Percentiles rank a stretch among this genome's conserved stretches.
phyloP scores from a whole-genome alignment of 805 yeast genomes.

The Candida qinlingensis region DNA sequence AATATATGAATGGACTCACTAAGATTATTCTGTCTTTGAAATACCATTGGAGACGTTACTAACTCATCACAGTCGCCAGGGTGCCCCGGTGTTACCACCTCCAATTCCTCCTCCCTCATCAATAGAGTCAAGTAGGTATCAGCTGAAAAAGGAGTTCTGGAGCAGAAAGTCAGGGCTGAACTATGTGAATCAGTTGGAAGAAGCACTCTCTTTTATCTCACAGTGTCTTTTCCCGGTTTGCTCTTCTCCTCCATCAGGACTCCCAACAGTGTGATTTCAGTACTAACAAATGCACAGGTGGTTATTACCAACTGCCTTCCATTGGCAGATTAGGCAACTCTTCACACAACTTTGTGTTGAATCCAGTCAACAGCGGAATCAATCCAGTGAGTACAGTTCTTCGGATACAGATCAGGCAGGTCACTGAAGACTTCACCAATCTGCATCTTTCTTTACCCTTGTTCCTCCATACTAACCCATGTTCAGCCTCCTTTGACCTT shows the following conservation, averaged over 20 bases:
- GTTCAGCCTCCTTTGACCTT: slow-evolving; percentile 13
- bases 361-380: slow-evolving; percentile 12
- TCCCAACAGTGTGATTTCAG: background rate
- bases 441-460: too few species aligned
- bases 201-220: background rate
- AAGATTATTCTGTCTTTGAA: too few species aligned
- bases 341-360: slow-evolving; percentile 15
- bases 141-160: background rate
- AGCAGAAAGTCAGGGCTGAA: background rate
- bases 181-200: too few species aligned
- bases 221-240: background rate
- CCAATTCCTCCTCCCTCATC: slow-evolving; percentile 30
- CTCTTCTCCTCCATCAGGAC: too few species aligned
- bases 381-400: slow-evolving; percentile 10
- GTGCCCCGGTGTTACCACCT: slow-evolving; percentile 56
- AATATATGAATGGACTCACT: too few species aligned
- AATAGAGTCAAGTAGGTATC: slow-evolving; percentile 23
- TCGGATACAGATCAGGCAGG: background rate
- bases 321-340: slow-evolving; percentile 15
- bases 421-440: too few species aligned
- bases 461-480: too few species aligned
- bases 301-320: slow-evolving; percentile 22
- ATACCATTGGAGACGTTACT: background rate
- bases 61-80: slow-evolving; percentile 39
- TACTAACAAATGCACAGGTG: slow-evolving; percentile 18